These are phyloP conservation scores for Inga laurina DNA, from an alignment of 306 rosid species.

Conservation along the genomic window DNA sequence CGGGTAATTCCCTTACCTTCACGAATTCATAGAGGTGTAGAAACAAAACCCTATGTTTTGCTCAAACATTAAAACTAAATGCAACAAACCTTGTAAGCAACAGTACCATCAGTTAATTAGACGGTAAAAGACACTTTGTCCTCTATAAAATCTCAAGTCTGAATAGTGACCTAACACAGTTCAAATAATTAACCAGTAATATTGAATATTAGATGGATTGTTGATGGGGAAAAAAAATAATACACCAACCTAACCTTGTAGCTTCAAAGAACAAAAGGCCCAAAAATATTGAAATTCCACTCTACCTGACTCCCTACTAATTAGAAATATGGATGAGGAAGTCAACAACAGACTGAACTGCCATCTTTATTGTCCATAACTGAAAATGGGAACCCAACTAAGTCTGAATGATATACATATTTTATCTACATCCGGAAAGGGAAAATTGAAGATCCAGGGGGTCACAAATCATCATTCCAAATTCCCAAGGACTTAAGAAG, in stretches of 20 bases:
- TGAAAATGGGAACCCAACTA: conserved; percentile 32
- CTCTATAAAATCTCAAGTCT: not conserved
- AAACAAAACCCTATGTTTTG: not conserved
- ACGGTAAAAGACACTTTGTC: not conserved
- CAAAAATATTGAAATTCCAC: not conserved
- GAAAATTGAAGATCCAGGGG: not conserved
- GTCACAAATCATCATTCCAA: conserved; percentile 42
- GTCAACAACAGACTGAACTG: not conserved
- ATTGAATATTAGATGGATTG: not conserved
- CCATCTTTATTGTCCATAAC: conserved; percentile 33
- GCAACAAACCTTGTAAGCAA: not conserved
- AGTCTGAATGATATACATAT: conserved; percentile 32
- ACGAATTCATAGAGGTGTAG: not conserved
- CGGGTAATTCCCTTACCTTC: not conserved
- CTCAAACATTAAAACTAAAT: not conserved
- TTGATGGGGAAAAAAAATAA: not conserved
- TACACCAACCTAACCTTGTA: not conserved
- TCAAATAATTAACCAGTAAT: not conserved
- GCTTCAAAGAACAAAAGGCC: not conserved
- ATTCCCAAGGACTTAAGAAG: conserved; percentile 56
- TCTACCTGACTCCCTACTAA: not conserved
- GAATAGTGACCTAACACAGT: not conserved
- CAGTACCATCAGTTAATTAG: not conserved
- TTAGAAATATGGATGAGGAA: not conserved
- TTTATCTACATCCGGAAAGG: conserved; percentile 45